Conservation (phyloP, 139 green algal species). For the Chlamydomonas incerta region DNA sequence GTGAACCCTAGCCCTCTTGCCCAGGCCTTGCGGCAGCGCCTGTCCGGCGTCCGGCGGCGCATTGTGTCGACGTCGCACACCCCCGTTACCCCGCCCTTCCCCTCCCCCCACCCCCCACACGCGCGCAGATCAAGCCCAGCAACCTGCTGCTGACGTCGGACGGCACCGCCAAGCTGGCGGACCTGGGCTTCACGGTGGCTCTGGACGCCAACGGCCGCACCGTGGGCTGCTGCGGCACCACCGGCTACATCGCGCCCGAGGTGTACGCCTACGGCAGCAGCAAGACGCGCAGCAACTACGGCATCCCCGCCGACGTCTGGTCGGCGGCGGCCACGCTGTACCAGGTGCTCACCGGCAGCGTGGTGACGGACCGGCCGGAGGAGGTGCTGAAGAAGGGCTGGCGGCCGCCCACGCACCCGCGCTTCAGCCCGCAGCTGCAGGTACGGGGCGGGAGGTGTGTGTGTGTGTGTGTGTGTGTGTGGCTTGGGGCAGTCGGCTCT, state of each 20-base stretch:
- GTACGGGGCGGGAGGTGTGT: too few relatives aligned
- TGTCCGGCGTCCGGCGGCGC: too few relatives aligned
- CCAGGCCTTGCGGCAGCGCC: too few relatives aligned
- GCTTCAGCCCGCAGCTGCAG: constrained; percentile 22
- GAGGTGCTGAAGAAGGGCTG: constrained; percentile 40
- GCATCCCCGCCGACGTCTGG: constrained; percentile 32
- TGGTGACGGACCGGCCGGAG: constrained; percentile 15
- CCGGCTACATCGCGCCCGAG: constrained; percentile 42
- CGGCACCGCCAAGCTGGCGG: constrained; percentile 48
- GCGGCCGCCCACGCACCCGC: constrained; percentile 28
- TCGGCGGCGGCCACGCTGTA: constrained; percentile 19
- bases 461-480: too few relatives aligned
- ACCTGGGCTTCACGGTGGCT: constrained; percentile 48
- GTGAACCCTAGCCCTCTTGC: too few relatives aligned
- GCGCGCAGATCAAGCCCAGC: constrained; percentile 39
- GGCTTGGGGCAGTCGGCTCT: too few relatives aligned
- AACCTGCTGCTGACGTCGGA: constrained; percentile 49
- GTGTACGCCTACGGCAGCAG: constrained; percentile 30
- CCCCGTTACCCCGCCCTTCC: too few relatives aligned
- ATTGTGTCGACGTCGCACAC: too few relatives aligned
- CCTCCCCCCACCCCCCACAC: background rate
- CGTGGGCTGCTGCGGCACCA: constrained; percentile 43
- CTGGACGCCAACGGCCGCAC: constrained; percentile 18
- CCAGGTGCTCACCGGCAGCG: constrained; percentile 29
- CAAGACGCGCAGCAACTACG: constrained; percentile 23